Base-by-base conservation (phyloP, 345 rosid genomes). In the Hypericum androsaemum region DNA sequence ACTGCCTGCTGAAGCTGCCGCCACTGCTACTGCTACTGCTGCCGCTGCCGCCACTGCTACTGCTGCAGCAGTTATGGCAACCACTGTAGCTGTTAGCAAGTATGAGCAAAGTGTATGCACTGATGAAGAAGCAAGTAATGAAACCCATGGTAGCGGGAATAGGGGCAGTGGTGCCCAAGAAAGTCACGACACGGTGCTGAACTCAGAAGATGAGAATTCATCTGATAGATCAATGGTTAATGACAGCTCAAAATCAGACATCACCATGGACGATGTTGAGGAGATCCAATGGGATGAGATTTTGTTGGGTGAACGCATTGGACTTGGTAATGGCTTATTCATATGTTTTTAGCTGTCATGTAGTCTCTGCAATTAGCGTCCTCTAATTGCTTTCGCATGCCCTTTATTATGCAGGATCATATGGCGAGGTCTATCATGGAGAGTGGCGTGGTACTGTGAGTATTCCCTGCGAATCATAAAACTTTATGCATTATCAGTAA, bases 251-350 rank as follows among this genome's bases (percentile, higher is more conserved):
- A 89, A 70, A 65, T 81, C 90, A 52, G 94, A 86, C 61, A 54
- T 66, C 54, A 62, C 71, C 13, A 68, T 81, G 45, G 97, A 83
- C 67, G 95, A 81, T 69, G 94, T 86, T 61, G 94, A 86, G 10
- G 95, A 89, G 80, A 83, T 89, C 67, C 81, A 62, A 9, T 89
- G 86, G 94, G 97, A 83, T 38, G 97, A 86, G 61, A 76, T 89
- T 66, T 70, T 80, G 53, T 62, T 89, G 83, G 97, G 95, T 49
- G 94, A 89, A 61, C 94, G 97, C 39, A 83, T 89, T 54, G 97
- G 95, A 73, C 95, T 89, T 39, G 97, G 97, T 89, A 89, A 63
- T 39, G 56, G 41, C 71, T 53, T 60, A 5, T 61, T 54, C 51
- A 54, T 48, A 38, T 55, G 59, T 42, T 61, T 54, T 55, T 46